Evolutionary conservation across 2,329 filamentous ascomycete genomes (phyloP).

Genomic region (Metarhizium humberi): DNA sequence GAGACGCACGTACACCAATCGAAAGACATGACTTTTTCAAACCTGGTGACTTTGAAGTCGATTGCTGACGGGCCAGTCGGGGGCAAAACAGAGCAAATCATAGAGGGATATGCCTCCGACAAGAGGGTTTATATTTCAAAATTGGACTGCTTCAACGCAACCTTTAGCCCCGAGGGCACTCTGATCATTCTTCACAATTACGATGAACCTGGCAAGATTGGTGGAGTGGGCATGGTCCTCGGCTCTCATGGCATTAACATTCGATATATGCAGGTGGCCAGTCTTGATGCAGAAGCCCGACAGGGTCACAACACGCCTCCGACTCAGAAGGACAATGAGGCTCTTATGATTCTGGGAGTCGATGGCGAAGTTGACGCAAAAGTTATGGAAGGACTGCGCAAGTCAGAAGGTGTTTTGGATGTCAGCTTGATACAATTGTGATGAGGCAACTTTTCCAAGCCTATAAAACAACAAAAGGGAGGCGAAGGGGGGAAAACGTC

Average conservation of each 20-base stretch:
- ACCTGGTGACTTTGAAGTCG: conserved; percentile 60
- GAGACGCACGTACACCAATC: conserved; percentile 58
- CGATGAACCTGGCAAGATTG: conserved; percentile 75
- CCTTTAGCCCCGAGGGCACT: conserved; percentile 64
- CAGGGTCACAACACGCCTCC: conserved; percentile 12
- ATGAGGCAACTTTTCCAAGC: not conserved
- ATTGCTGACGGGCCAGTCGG: conserved; percentile 20
- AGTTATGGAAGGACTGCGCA: conserved; percentile 38
- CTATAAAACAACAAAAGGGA: no score
- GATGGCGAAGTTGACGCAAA: conserved; percentile 53
- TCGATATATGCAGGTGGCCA: conserved; percentile 66
- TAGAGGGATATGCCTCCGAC: conserved; percentile 58
- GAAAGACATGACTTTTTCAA: conserved; percentile 56
- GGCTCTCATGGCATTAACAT: conserved; percentile 68
- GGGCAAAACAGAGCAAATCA: conserved; percentile 30
- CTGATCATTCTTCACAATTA: conserved; percentile 75
- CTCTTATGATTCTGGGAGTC: conserved; percentile 74
- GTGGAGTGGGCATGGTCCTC: conserved; percentile 62
- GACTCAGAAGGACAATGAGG: conserved; percentile 45
- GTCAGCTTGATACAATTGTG: conserved; percentile 42
- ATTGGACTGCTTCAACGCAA: conserved; percentile 63
- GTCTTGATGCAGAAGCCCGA: conserved; percentile 27
- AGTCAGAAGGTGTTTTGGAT: conserved; percentile 43
- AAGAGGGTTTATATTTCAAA: conserved; percentile 60
- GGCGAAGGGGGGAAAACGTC: no score